Evolutionary conservation across 225 moss, liverwort and hornwort species (phyloP).

Genomic region (Asterella californica): DNA sequence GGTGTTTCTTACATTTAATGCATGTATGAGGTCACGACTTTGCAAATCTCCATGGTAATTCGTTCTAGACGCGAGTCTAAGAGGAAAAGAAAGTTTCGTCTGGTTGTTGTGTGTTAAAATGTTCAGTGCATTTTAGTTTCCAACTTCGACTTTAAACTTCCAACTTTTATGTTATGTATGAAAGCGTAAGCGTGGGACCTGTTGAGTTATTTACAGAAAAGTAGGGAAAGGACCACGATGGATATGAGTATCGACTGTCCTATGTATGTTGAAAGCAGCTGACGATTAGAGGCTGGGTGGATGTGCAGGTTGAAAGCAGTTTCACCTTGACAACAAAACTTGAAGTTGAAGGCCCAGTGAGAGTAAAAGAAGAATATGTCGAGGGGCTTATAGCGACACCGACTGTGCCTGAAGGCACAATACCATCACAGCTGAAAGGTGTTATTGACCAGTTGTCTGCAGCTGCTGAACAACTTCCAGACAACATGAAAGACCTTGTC

Average conservation of each 20-base stretch:
- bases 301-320: constrained; percentile 61
- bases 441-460: constrained; percentile 58
- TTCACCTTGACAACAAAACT: constrained; percentile 67
- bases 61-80: too few relatives aligned
- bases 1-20: too few relatives aligned
- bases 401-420: constrained; percentile 45
- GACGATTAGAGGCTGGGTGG: constrained; percentile 5
- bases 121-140: not conserved
- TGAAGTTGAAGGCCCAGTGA: constrained; percentile 61
- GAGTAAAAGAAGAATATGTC: constrained; percentile 84
- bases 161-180: too few relatives aligned
- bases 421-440: constrained; percentile 66
- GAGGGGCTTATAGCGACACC: constrained; percentile 65
- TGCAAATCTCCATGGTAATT: too few relatives aligned
- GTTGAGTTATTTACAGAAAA: too few relatives aligned
- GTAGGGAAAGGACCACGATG: not conserved
- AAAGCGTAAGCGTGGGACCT: too few relatives aligned
- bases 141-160: not conserved
- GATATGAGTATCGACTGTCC: not conserved
- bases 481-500: constrained; percentile 48
- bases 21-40: too few relatives aligned
- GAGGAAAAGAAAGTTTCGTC: too few relatives aligned
- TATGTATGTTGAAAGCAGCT: not conserved
- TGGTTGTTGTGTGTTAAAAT: not conserved
- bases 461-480: constrained; percentile 55